phyloP scores from a whole-genome alignment of 2,329 filamentous ascomycete genomes.

The Neonectria neomacrospora region DNA sequence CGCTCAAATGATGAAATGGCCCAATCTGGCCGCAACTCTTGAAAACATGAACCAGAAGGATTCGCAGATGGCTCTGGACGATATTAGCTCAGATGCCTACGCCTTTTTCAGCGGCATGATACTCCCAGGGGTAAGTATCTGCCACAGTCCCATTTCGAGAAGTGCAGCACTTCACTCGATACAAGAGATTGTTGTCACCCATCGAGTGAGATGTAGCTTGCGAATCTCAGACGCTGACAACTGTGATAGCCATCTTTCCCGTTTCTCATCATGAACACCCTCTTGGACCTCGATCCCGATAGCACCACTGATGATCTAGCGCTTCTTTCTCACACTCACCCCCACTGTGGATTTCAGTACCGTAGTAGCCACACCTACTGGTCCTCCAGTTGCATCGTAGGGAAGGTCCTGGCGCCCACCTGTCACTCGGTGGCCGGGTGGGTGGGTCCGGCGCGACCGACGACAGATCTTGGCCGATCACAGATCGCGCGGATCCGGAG shows the following conservation, averaged over 20 bases:
- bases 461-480: slow-evolving; percentile 72
- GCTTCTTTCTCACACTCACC: slow-evolving; percentile 74
- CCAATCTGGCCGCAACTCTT: slow-evolving; percentile 74
- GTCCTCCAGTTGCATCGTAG: slow-evolving; percentile 77
- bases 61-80: slow-evolving; percentile 66
- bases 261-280: slow-evolving; percentile 81
- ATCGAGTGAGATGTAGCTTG: not conserved
- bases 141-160: not conserved
- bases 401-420: slow-evolving; percentile 79
- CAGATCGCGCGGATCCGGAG: slow-evolving; percentile 77
- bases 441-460: slow-evolving; percentile 78
- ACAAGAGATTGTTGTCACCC: not conserved
- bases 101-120: slow-evolving; percentile 82
- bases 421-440: slow-evolving; percentile 78
- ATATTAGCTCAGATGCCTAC: slow-evolving; percentile 76
- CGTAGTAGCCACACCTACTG: slow-evolving; percentile 80
- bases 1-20: slow-evolving; percentile 80
- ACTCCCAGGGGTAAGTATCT: slow-evolving; percentile 70
- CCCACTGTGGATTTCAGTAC: slow-evolving; percentile 80
- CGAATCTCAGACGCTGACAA: slow-evolving; percentile 21
- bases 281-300: slow-evolving; percentile 80
- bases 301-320: slow-evolving; percentile 72
- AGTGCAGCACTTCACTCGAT: not conserved
- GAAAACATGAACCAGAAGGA: slow-evolving; percentile 71
- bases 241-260: slow-evolving; percentile 67